phyloP scores from a whole-genome alignment of 441 rosid species.

The Bruguiera hainesii region DNA sequence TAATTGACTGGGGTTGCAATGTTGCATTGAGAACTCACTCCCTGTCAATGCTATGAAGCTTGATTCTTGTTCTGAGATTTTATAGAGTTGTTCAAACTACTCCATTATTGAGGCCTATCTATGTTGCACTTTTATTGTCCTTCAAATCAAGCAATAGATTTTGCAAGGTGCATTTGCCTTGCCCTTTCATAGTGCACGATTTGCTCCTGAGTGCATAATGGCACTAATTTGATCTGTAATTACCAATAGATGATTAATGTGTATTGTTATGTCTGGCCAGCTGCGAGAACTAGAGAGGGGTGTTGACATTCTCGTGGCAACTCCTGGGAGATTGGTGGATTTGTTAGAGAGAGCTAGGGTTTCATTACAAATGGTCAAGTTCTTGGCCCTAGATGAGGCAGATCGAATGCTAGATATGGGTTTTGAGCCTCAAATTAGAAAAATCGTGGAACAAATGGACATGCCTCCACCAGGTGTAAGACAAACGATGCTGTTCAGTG shows the following conservation, averaged over 20 bases:
- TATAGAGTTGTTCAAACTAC: background rate
- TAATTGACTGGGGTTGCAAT: too few relatives aligned
- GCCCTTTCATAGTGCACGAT: background rate
- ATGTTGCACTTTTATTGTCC: background rate
- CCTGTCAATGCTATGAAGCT: background rate
- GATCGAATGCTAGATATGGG: constrained; percentile 99
- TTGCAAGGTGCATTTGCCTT: background rate
- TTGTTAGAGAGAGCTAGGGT: constrained; percentile 95
- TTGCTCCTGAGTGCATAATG: too few relatives aligned
- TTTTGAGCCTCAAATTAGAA: constrained; percentile 95
- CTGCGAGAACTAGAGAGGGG: constrained; percentile 88
- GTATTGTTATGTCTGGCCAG: constrained; percentile 36
- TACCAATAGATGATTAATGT: background rate
- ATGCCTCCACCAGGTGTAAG: constrained; percentile 86
- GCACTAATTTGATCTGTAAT: too few relatives aligned
- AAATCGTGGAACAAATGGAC: constrained; percentile 91
- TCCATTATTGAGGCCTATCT: background rate
- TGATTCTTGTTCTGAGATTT: background rate
- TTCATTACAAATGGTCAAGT: constrained; percentile 81
- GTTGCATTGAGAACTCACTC: too few relatives aligned
- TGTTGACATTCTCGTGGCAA: constrained; percentile 95
- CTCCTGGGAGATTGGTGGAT: constrained; percentile 93
- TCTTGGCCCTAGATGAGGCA: constrained; percentile 89
- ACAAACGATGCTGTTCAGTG: constrained; percentile 93
- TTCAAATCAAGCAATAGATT: background rate